Percentiles rank a stretch among this genome's conserved stretches.
These are phyloP conservation scores for Meira nashicola DNA, from an alignment of 1,284 basidiomycete genomes.

Conservation along the genomic window DNA sequence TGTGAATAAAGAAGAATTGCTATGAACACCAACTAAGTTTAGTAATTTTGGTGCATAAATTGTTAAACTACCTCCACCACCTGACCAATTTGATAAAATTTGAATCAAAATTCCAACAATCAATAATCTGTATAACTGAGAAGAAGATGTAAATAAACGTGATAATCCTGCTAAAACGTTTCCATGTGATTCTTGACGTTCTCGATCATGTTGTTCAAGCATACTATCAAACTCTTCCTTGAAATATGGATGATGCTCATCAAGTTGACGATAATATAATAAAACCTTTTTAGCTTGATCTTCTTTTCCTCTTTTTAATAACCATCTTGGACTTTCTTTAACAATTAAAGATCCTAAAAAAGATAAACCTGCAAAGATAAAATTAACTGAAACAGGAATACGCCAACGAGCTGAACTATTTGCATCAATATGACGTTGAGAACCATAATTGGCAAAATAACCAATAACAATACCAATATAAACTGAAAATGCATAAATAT, in stretches of 20 bases:
- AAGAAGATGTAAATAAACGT: no score
- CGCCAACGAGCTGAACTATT: constrained; percentile 20
- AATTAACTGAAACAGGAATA: constrained; percentile 32
- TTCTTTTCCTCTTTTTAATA: constrained; percentile 27
- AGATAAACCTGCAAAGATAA: constrained; percentile 30
- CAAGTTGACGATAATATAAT: constrained; percentile 25
- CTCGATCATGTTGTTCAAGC: constrained; percentile 22
- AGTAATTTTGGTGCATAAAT: constrained; percentile 32
- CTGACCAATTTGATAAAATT: constrained; percentile 31
- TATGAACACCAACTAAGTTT: constrained; percentile 25
- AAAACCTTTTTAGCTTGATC: constrained; percentile 29
- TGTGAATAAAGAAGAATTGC: constrained; percentile 25
- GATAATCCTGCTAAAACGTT: no score
- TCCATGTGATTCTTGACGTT: no score
- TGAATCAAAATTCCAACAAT: constrained; percentile 32
- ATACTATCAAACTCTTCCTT: constrained; percentile 28
- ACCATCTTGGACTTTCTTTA: constrained; percentile 35
- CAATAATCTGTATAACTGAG: not conserved
- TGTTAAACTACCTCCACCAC: constrained; percentile 27
- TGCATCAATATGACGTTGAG: constrained; percentile 11
- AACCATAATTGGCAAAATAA: constrained; percentile 25
- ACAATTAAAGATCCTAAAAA: constrained; percentile 28
- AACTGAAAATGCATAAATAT: constrained; percentile 24
- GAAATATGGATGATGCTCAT: constrained; percentile 24
- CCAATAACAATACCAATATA: constrained; percentile 31